Conservation (phyloP, 805 yeast species). For the Spathaspora arborariae region DNA sequence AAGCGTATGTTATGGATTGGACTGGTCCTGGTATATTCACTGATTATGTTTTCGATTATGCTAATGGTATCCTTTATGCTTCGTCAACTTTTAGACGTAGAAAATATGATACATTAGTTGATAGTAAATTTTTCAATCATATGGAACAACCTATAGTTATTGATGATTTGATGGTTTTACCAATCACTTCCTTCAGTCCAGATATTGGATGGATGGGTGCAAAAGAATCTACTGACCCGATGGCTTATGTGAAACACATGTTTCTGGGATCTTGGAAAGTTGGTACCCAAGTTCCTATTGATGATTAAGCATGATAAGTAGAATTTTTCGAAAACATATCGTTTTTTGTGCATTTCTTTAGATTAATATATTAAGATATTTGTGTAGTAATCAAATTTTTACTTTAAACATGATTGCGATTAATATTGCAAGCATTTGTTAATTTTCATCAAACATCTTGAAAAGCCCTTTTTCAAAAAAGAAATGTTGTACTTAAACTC, state of each 20-base stretch:
- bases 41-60: slow-evolving; percentile 74
- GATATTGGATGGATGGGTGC: slow-evolving; percentile 85
- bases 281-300: not conserved
- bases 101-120: slow-evolving; percentile 24
- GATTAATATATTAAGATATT: too few relatives aligned
- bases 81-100: slow-evolving; percentile 17
- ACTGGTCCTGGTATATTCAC: slow-evolving; percentile 97
- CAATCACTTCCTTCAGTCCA: slow-evolving; percentile 67
- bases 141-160: slow-evolving; percentile 50
- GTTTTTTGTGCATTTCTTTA: not conserved
- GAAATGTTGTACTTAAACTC: too few relatives aligned
- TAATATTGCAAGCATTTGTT: too few relatives aligned
- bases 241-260: slow-evolving; percentile 83
- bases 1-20: slow-evolving; percentile 80
- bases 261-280: slow-evolving; percentile 65
- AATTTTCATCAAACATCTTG: too few relatives aligned
- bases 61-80: slow-evolving; percentile 33
- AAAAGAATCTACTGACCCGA: slow-evolving; percentile 54
- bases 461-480: too few relatives aligned
- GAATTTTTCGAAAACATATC: not conserved
- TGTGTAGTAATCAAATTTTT: too few relatives aligned
- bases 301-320: not conserved
- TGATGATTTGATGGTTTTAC: slow-evolving; percentile 69
- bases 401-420: too few relatives aligned
- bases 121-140: slow-evolving; percentile 57